phyloP scores from a whole-genome alignment of 352 stramenopile genomes.

The Phytophthora pluvialis region DNA sequence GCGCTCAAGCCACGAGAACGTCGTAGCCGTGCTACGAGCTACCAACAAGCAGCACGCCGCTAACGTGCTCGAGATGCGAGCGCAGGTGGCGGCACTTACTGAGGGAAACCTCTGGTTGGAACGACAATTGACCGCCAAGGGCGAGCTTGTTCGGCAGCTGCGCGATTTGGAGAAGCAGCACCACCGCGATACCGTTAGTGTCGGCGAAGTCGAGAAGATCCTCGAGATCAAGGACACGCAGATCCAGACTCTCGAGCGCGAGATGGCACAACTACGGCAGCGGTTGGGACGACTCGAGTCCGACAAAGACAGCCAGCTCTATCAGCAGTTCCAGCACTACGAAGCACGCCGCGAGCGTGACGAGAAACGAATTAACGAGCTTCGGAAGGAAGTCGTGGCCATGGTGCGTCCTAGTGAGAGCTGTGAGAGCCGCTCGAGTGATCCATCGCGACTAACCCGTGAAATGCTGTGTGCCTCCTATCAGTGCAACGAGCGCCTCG shows the following conservation, averaged over 20 bases:
- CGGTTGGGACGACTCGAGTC: slow-evolving; percentile 47
- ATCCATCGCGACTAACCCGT: slow-evolving; percentile 5
- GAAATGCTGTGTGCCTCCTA: slow-evolving; percentile 6
- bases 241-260: slow-evolving; percentile 64
- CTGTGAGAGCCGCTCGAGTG: neutral
- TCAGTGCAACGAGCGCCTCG: slow-evolving; percentile 64
- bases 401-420: slow-evolving; percentile 46
- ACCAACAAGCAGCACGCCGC: slow-evolving; percentile 75
- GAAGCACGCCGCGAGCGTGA: slow-evolving; percentile 51
- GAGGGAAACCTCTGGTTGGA: slow-evolving; percentile 70
- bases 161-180: slow-evolving; percentile 55
- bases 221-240: slow-evolving; percentile 60
- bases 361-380: slow-evolving; percentile 53
- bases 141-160: slow-evolving; percentile 57
- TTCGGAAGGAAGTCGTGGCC: slow-evolving; percentile 60
- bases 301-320: slow-evolving; percentile 68
- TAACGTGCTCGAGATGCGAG: slow-evolving; percentile 70
- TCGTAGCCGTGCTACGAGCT: slow-evolving; percentile 66
- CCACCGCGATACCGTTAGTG: slow-evolving; percentile 38
- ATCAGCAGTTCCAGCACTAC: slow-evolving; percentile 55
- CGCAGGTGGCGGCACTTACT: slow-evolving; percentile 62
- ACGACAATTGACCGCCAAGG: slow-evolving; percentile 65
- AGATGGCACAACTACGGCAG: slow-evolving; percentile 57
- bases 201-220: slow-evolving; percentile 49
- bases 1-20: slow-evolving; percentile 74